Conservation (phyloP, 1,139 yeast genomes). For the Geotrichum citri-aurantii region DNA sequence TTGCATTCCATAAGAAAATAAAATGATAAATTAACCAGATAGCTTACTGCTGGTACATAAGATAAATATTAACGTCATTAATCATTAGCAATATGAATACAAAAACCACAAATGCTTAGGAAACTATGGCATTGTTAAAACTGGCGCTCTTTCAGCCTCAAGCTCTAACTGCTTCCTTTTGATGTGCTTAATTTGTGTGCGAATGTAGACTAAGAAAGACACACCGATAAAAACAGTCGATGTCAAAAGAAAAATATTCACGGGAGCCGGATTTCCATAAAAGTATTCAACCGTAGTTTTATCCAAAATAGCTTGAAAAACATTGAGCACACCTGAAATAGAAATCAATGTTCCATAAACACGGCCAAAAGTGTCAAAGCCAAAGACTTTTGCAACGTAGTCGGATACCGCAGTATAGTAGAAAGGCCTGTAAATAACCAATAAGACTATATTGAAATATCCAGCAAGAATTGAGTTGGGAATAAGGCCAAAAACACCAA, state of each 20-base stretch:
- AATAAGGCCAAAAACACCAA: conserved; percentile 15
- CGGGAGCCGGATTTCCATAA: conserved; percentile 69
- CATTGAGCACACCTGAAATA: conserved; percentile 69
- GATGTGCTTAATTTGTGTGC: conserved; percentile 43
- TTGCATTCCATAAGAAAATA: neutral
- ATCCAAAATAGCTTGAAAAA: conserved; percentile 66
- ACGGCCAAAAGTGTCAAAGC: conserved; percentile 84
- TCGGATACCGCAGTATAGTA: conserved; percentile 90
- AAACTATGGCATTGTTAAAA: conserved; percentile 3
- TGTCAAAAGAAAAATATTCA: conserved; percentile 51
- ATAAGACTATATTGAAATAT: conserved; percentile 55
- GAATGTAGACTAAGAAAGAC: conserved; percentile 48
- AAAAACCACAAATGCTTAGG: neutral
- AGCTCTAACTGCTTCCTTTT: conserved; percentile 5
- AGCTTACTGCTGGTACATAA: too few relatives aligned
- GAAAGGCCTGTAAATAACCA: conserved; percentile 86
- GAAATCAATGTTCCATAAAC: conserved; percentile 81
- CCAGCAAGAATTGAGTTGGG: conserved; percentile 47
- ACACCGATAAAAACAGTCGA: conserved; percentile 53
- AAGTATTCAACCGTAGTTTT: conserved; percentile 58
- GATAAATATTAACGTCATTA: neutral
- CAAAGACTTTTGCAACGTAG: conserved; percentile 85
- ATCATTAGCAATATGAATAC: neutral
- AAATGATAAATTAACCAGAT: too few relatives aligned
- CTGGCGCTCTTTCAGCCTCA: conserved; percentile 10